Base-by-base conservation (phyloP, 192 early-diverging fungal species). In the Podila epicladia region DNA sequence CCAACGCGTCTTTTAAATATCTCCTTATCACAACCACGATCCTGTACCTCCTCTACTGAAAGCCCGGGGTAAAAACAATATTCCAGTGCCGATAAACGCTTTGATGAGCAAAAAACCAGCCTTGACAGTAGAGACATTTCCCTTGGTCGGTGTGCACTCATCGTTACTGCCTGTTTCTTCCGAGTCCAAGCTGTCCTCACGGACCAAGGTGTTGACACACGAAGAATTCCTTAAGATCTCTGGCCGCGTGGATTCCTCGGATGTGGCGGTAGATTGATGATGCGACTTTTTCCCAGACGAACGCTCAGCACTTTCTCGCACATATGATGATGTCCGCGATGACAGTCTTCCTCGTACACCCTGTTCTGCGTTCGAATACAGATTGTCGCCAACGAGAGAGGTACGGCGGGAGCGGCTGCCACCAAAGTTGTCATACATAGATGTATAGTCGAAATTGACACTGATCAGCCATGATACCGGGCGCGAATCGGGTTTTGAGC, bases 21-120 rank as follows among this genome's bases (percentile, higher is more conserved):
- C 49, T 20, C 24, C 74, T 37, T 89, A 65, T 62, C 58, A 12
- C 45, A 45, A 26, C 20, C n/a, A 22, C 22, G 2, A 17, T 41
- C 9, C 24, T 58, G 64, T 72, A 72, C 69, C 68, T 65, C 70
- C 70, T n/a, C 71, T 75, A 71, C 82, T 89, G 71, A 94, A 94
- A 0, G 91, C 92, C 41, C 86, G 88, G 55, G 93, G 93, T 11
- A 94, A 80, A 62, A 94, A 93, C 8, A 94, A 85, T 5, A 95
- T 89, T 29, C 92, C 92, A 3, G 91, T 92, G 64, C 92, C 93
- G 15, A 94, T 89, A 84, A 94, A 95, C 0, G 94, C 91, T 69
- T 95, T 89, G 65, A 86, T 69, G 17, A 90, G 71, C 45, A 90
- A 66, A 24, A 87, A 83, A 53, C 77, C 61, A 9, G 77, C 77